phyloP scores from a whole-genome alignment of 352 stramenopile species.

The Thalassiosira mediterranea region DNA sequence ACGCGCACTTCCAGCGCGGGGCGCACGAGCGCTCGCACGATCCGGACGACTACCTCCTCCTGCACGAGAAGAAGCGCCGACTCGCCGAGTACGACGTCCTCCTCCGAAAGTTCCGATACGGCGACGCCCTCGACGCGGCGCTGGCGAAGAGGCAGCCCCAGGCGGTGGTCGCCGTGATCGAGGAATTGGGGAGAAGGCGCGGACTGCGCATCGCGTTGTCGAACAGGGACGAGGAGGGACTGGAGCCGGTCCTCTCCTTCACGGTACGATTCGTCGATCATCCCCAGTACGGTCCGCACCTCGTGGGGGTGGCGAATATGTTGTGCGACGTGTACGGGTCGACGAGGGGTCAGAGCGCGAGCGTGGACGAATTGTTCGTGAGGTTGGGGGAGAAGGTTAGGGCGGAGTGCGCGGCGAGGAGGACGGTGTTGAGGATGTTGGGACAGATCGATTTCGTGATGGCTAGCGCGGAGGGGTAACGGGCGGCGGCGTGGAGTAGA shows the following conservation, averaged over 20 bases:
- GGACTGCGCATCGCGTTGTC: slow-evolving; percentile 89
- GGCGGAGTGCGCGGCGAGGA: slow-evolving; percentile 61
- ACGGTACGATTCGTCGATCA: slow-evolving; percentile 94
- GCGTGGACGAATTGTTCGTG: slow-evolving; percentile 93
- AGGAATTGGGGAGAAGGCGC: slow-evolving; percentile 92
- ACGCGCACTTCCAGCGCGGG: slow-evolving; percentile 74
- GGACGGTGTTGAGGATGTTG: slow-evolving; percentile 59
- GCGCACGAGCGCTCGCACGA: slow-evolving; percentile 61
- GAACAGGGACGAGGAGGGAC: slow-evolving; percentile 91
- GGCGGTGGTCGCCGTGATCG: slow-evolving; percentile 92
- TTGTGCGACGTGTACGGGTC: slow-evolving; percentile 92
- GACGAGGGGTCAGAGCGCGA: slow-evolving; percentile 88
- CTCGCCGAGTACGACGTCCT: slow-evolving; percentile 91
- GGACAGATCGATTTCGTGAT: slow-evolving; percentile 77
- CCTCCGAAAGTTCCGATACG: slow-evolving; percentile 95
- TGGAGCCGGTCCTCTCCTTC: slow-evolving; percentile 94
- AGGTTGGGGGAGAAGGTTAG: slow-evolving; percentile 83
- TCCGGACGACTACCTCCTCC: slow-evolving; percentile 66
- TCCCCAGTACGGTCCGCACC: slow-evolving; percentile 90
- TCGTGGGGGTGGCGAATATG: slow-evolving; percentile 91
- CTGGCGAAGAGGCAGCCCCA: slow-evolving; percentile 90
- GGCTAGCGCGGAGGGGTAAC: slow-evolving; percentile 39
- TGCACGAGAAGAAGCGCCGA: slow-evolving; percentile 86
- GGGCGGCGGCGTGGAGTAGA: too few species aligned
- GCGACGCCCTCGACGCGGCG: slow-evolving; percentile 93